Conservation (phyloP, 2,329 filamentous ascomycete species). For the Verticillium zaregamsianum region DNA sequence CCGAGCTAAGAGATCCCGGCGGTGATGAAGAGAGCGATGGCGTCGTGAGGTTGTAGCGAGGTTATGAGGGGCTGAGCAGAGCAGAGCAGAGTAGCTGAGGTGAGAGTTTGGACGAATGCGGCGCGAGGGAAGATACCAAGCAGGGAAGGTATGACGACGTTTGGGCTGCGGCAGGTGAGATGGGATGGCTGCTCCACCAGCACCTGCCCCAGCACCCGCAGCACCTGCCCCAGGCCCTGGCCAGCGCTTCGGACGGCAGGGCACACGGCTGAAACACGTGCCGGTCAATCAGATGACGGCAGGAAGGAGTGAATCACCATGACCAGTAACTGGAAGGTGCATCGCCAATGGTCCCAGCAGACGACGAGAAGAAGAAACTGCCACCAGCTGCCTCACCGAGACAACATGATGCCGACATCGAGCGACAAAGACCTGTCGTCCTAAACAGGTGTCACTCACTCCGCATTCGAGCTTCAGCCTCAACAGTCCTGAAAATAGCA, state of each 20-base stretch:
- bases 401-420: background rate
- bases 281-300: background rate
- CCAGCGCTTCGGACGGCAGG: background rate
- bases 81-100: background rate
- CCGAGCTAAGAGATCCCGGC: background rate
- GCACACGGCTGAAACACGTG: background rate
- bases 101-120: background rate
- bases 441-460: background rate
- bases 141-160: no score
- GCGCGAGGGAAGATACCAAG: no score
- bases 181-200: background rate
- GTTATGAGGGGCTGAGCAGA: background rate
- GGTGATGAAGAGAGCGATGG: background rate
- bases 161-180: background rate
- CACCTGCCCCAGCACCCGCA: no score
- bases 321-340: no score
- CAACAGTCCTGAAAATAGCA: background rate
- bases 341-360: background rate
- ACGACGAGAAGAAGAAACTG: background rate
- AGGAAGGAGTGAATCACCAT: background rate
- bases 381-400: background rate
- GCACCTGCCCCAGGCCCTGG: background rate
- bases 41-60: background rate
- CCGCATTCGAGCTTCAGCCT: background rate
- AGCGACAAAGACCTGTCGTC: background rate